Evolutionary conservation across 2,329 filamentous ascomycete genomes (phyloP).

Genomic region (Dichotomopilus funicola): DNA sequence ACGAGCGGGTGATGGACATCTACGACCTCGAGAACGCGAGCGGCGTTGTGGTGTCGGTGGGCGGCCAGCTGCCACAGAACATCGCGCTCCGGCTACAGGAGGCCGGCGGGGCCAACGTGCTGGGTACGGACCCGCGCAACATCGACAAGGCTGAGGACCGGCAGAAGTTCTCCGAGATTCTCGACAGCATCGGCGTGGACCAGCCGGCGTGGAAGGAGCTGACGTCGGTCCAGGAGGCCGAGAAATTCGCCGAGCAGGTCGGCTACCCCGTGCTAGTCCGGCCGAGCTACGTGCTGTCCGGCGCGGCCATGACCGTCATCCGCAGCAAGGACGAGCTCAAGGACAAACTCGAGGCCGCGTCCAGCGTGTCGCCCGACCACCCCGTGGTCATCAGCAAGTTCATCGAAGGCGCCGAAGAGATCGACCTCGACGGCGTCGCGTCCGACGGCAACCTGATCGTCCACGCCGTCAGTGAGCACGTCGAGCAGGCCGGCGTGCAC

Average conservation of each 20-base stretch:
- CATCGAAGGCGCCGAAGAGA: constrained; percentile 93
- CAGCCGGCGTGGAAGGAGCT: constrained; percentile 98
- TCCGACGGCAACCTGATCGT: constrained; percentile 79
- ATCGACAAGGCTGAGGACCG: constrained; percentile 98
- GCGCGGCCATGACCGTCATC: constrained; percentile 98
- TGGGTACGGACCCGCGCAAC: constrained; percentile 86
- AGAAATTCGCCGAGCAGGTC: constrained; percentile 76
- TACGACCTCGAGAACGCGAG: constrained; percentile 83
- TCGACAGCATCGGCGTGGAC: constrained; percentile 94
- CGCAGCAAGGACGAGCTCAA: constrained; percentile 80
- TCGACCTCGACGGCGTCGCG: constrained; percentile 91
- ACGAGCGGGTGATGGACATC: constrained; percentile 98
- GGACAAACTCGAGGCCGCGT: constrained; percentile 88
- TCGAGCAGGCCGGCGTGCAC: constrained; percentile 96
- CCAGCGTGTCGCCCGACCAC: constrained; percentile 88
- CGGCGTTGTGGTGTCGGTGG: constrained; percentile 91
- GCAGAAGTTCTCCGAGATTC: constrained; percentile 95
- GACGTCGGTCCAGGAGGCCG: constrained; percentile 80
- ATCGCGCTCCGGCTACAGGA: constrained; percentile 93
- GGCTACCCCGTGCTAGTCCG: constrained; percentile 93
- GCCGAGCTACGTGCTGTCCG: constrained; percentile 91
- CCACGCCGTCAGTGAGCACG: constrained; percentile 90
- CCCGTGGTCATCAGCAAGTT: constrained; percentile 98
- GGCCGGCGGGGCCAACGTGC: constrained; percentile 77
- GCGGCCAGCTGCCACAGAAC: constrained; percentile 94